Conservation (phyloP, 73 alveolate species). For the Blepharisma stoltei region DNA sequence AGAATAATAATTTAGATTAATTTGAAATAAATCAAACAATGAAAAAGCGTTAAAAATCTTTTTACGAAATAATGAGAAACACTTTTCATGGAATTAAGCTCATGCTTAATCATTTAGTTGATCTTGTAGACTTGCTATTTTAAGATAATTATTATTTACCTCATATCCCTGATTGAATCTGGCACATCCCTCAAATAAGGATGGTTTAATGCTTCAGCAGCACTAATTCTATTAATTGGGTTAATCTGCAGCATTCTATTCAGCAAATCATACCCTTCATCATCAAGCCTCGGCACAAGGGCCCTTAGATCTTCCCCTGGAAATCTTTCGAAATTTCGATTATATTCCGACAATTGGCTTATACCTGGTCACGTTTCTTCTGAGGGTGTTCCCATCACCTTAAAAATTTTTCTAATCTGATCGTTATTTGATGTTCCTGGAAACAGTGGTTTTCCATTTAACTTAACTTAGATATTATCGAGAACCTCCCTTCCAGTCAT, state of each 20-base stretch:
- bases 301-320: conserved; percentile 61
- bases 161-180: conserved; percentile 45
- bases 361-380: conserved; percentile 71
- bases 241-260: conserved; percentile 71
- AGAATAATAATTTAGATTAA: too few relatives aligned
- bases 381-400: conserved; percentile 78
- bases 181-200: conserved; percentile 74
- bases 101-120: too few relatives aligned
- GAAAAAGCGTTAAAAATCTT: too few relatives aligned
- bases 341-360: conserved; percentile 47
- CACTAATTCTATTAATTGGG: conserved; percentile 80
- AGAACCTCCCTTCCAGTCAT: too few relatives aligned
- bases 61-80: too few relatives aligned
- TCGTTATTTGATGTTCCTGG: conserved; percentile 64
- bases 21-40: too few relatives aligned
- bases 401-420: conserved; percentile 66
- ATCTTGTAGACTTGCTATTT: too few relatives aligned
- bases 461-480: too few relatives aligned
- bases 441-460: conserved; percentile 71
- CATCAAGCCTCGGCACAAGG: conserved; percentile 75
- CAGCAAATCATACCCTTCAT: conserved; percentile 79
- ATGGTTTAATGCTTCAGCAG: conserved; percentile 76
- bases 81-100: too few relatives aligned
- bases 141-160: conserved; percentile 18
- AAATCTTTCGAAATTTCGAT: conserved; percentile 53